Conservation (phyloP, 352 stramenopile species). For the Globisporangium cylindrosporum region DNA sequence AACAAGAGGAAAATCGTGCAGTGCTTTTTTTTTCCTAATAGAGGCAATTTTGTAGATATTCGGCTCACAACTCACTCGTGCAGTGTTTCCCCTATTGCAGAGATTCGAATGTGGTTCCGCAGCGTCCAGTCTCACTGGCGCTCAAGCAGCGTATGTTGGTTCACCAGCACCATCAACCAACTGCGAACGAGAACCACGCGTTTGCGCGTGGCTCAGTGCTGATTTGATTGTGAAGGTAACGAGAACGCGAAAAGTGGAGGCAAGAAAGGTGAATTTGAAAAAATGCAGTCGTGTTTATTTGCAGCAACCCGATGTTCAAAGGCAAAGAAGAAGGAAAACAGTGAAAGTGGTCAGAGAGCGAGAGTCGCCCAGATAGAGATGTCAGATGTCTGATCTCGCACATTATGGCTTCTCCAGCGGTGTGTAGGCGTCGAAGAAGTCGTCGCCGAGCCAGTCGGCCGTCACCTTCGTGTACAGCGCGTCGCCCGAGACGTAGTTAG, state of each 20-base stretch:
- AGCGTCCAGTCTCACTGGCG: background rate
- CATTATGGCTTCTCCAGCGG: conserved; percentile 13
- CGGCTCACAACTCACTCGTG: background rate
- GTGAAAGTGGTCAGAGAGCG: too few species aligned
- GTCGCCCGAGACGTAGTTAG: conserved; percentile 12
- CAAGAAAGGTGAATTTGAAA: background rate
- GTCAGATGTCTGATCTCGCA: background rate
- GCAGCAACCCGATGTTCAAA: background rate
- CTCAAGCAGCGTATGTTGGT: background rate
- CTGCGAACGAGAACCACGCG: background rate
- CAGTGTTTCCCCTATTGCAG: background rate
- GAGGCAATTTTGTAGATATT: conserved; percentile 1
- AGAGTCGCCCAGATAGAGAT: background rate
- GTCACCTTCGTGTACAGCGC: conserved; percentile 12
- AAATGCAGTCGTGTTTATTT: background rate
- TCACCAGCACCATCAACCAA: background rate
- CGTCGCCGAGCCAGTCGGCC: conserved; percentile 13
- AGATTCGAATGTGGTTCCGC: background rate
- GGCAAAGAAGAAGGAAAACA: background rate
- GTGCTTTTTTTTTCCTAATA: background rate
- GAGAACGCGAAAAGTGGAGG: background rate
- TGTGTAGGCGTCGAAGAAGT: conserved; percentile 11
- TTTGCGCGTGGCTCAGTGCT: background rate
- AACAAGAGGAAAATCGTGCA: background rate
- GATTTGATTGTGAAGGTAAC: background rate